Evolutionary conservation across 352 stramenopile genomes (phyloP).

Genomic region (Globisporangium iwayamae): DNA sequence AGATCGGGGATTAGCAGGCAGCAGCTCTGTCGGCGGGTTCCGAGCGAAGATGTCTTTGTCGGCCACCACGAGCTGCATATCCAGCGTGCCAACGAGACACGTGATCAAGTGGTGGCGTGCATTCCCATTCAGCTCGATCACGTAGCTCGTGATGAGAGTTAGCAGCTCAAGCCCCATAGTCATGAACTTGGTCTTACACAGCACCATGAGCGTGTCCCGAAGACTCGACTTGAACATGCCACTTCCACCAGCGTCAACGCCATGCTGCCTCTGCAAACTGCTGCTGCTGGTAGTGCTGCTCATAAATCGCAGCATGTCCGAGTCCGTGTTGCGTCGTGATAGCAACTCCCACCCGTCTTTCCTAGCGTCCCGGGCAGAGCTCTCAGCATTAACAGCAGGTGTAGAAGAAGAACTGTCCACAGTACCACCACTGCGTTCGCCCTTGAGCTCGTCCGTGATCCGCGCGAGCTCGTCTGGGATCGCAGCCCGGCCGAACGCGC

Average conservation of each 20-base stretch:
- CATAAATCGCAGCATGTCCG: slow-evolving; percentile 20
- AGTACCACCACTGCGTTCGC: not conserved
- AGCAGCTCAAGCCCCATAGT: slow-evolving; percentile 68
- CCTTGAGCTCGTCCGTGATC: slow-evolving; percentile 23
- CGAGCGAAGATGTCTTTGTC: slow-evolving; percentile 48
- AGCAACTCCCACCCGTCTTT: slow-evolving; percentile 14
- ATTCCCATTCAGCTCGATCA: slow-evolving; percentile 33
- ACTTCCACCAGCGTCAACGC: not conserved
- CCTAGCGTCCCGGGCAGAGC: slow-evolving; percentile 10
- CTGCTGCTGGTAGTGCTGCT: slow-evolving; percentile 1
- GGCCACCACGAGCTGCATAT: slow-evolving; percentile 44
- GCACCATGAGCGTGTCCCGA: slow-evolving; percentile 29
- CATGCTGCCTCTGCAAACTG: slow-evolving; percentile 8
- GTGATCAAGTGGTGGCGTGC: slow-evolving; percentile 54
- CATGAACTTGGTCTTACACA: slow-evolving; percentile 74
- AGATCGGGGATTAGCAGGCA: slow-evolving; percentile 6
- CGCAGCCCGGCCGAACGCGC: slow-evolving; percentile 73
- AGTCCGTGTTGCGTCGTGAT: slow-evolving; percentile 18
- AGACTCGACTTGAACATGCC: slow-evolving; percentile 24
- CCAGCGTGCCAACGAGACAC: slow-evolving; percentile 57
- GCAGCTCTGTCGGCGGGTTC: slow-evolving; percentile 1
- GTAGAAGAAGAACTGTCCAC: not conserved
- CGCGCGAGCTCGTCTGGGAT: slow-evolving; percentile 54
- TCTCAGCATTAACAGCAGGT: not conserved
- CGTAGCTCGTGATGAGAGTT: slow-evolving; percentile 65